Evolutionary conservation across 129 eudicot genomes (phyloP).

Genomic region (Cynara cardunculus): DNA sequence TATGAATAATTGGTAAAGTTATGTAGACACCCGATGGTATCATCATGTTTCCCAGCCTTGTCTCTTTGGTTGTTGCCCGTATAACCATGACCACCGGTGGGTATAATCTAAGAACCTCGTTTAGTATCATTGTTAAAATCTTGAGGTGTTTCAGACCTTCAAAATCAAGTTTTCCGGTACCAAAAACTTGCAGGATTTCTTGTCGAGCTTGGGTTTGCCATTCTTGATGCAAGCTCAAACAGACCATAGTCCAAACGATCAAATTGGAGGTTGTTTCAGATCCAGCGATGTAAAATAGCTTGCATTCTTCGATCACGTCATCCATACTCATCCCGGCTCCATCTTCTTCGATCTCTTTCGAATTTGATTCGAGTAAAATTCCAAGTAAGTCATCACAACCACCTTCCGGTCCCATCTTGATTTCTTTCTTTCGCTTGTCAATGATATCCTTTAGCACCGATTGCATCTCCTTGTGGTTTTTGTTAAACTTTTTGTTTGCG

Average conservation of each 20-base stretch:
- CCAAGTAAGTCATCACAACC: slow-evolving; percentile 42
- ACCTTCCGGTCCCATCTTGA: slow-evolving; percentile 26
- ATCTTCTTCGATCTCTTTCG: slow-evolving; percentile 26
- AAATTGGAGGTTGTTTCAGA: slow-evolving; percentile 41
- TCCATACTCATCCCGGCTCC: slow-evolving; percentile 30
- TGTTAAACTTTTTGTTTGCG: slow-evolving; percentile 36
- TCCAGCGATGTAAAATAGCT: slow-evolving; percentile 40
- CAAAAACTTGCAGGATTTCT: slow-evolving; percentile 44
- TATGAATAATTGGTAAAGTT: slow-evolving; percentile 31
- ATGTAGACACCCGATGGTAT: slow-evolving; percentile 48
- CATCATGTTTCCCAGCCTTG: slow-evolving; percentile 43
- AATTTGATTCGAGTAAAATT: slow-evolving; percentile 34
- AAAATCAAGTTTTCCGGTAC: slow-evolving; percentile 27
- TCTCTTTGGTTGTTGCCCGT: slow-evolving; percentile 38
- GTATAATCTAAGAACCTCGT: slow-evolving; percentile 62
- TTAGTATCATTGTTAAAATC: slow-evolving; percentile 42
- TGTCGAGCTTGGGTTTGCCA: slow-evolving; percentile 58
- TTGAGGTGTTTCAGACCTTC: slow-evolving; percentile 42
- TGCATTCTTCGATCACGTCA: slow-evolving; percentile 51
- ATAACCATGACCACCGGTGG: slow-evolving; percentile 34
- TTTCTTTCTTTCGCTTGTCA: slow-evolving; percentile 35
- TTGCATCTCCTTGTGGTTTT: slow-evolving; percentile 28
- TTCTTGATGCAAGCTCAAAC: slow-evolving; percentile 44
- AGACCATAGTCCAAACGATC: slow-evolving; percentile 55
- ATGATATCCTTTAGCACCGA: slow-evolving; percentile 30